Base-by-base conservation (phyloP, 73 alveolate genomes). In the Paramecium tetraurelia region DNA sequence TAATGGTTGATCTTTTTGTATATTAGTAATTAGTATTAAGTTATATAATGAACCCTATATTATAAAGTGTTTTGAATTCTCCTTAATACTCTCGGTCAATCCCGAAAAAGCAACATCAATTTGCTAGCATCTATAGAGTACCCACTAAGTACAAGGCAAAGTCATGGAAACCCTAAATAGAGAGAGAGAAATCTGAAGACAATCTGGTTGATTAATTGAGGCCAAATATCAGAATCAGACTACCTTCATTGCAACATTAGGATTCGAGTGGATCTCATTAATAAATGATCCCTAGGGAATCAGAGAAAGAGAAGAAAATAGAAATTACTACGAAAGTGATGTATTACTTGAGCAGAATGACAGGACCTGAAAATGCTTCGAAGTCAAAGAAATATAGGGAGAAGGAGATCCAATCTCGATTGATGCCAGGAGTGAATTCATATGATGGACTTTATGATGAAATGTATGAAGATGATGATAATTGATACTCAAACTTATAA, bases 301-400 rank as follows among this genome's bases (percentile, higher is more conserved):
- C 36, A 21, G 86, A 72, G 7, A 72, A 72, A 72, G 57, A 72
- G 11, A 72, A n/a, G 38, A 72, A 72, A 72, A 36, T 72, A 11
- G 86, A 40, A 40, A 72, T 72, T 29, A 72, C 57, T 14, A 36
- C 57, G 5, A 80, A 48, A 43, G 90, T 80, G 9, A 24, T 31
- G 72, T 80, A 80, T 22, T 80, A 80, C 29, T 8, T 80, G 21
- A 46, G 70, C 57, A 80, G 75, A 48, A 80, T 44, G 72, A 80
- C 57, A 9, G 90, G 57, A 63, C 90, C 90, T 27, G 57, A 46
- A 14, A 80, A 80, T 48, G 90, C 90, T 22, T 41, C 76, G 22
- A 80, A 48, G 16, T 80, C 90, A 6, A 80, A 80, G 24, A 44
- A 27, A 20, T 40, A 43, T 80, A 41, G 72, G 46, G 70, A 80